Conservation (phyloP, 352 stramenopile species). For the Phytopythium helicoides region DNA sequence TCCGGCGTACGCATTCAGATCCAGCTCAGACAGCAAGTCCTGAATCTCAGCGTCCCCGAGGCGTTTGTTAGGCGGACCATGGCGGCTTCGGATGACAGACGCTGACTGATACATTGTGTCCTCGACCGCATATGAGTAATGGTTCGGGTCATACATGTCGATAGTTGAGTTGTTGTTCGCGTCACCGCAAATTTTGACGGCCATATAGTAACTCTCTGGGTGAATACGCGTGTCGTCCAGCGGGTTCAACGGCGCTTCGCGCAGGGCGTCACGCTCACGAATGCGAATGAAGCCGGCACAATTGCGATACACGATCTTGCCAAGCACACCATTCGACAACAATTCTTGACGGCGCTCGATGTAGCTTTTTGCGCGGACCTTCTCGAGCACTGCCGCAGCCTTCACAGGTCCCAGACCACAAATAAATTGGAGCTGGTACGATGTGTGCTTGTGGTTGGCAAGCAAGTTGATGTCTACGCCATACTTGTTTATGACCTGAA, state of each 20-base stretch:
- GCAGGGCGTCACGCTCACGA: conserved; percentile 79
- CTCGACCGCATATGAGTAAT: conserved; percentile 90
- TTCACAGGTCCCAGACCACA: conserved; percentile 83
- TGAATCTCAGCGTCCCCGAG: conserved; percentile 82
- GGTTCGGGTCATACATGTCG: conserved; percentile 89
- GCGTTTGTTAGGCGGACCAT: conserved; percentile 47
- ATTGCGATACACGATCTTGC: conserved; percentile 88
- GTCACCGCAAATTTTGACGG: conserved; percentile 89
- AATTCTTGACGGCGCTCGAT: conserved; percentile 85
- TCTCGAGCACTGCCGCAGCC: conserved; percentile 74
- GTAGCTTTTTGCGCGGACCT: conserved; percentile 81
- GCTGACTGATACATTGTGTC: conserved; percentile 91
- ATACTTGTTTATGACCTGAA: conserved; percentile 85
- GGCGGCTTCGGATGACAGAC: conserved; percentile 73
- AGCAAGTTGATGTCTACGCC: conserved; percentile 88
- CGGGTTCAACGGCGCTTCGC: conserved; percentile 82
- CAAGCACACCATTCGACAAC: conserved; percentile 78
- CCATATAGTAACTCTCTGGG: conserved; percentile 91
- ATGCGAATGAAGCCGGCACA: conserved; percentile 87
- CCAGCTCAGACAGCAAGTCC: conserved; percentile 82
- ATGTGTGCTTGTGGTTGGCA: conserved; percentile 87
- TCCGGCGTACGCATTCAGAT: conserved; percentile 83
- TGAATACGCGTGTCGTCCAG: conserved; percentile 88
- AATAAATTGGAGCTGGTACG: conserved; percentile 88
- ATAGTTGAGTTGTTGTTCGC: conserved; percentile 91